Base-by-base conservation (phyloP, 202 grass and related monocot genomes). In the Zizania palustris region DNA sequence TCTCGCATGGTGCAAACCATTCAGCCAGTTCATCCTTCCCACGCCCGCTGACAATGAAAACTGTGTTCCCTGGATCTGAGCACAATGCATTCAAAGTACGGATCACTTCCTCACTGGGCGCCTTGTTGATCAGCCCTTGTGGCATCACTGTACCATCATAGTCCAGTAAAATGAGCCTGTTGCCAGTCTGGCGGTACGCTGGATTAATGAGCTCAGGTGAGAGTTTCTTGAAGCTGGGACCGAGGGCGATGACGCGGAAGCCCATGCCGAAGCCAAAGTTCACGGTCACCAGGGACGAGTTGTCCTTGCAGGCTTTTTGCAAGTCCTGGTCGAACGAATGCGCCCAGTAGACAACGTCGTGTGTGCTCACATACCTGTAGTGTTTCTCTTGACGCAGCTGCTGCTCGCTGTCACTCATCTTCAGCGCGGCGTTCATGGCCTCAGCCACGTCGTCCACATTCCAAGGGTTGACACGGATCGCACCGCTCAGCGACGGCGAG, bases 141-240 rank as follows among this genome's bases (percentile, higher is more conserved):
- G 83, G 72, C 67, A 89, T 83, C 66, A 89, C 58, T 15, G 90
- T 93, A 19, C 90, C 90, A 81, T 93, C 90, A 28, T 93, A 93
- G 79, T 93, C 90, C 40, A 93, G 78, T 56, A 93, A 82, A 43
- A 93, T 75, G 38, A 84, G 81, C 70, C 90, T 83, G 56, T 43
- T 77, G 56, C 60, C 16, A 33, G 85, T 80, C 63, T 56, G 80
- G 34, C 51, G 49, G 74, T 93, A 93, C 5, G 72, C 66, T 4
- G 75, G 71, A 33, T 74, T 59, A 16, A 93, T 85, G 41, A 82
- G 76, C 42, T 93, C 86, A 46, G 88, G 54, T 5, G 49, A 93
- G 46, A 93, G 83, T 56, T 93, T 84, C 80, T 85, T 67, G 61
- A 93, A 93, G 28, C 66, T 83, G 28, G 83, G 86, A 21, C 75